Conservation (phyloP, 345 rosid genomes). For the Dipteronia dyeriana region DNA sequence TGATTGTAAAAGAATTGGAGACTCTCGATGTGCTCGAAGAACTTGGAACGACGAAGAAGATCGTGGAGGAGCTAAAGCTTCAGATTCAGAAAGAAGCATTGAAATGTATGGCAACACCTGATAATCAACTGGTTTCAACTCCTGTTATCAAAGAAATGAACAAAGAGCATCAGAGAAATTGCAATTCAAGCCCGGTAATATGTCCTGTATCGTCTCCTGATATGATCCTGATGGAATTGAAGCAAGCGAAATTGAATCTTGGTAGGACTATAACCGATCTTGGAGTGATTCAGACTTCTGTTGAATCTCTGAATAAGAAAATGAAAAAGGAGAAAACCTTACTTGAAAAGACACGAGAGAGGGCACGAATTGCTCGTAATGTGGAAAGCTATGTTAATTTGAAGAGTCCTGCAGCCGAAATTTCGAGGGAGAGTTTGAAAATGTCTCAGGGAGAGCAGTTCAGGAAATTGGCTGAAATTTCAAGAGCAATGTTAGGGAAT, state of each 20-base stretch:
- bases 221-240: conserved; percentile 74
- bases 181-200: conserved; percentile 30
- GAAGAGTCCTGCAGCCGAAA: background rate
- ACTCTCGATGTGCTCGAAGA: conserved; percentile 93
- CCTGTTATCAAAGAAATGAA: conserved; percentile 64
- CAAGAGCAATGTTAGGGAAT: conserved; percentile 30
- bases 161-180: conserved; percentile 39
- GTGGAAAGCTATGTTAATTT: conserved; percentile 10
- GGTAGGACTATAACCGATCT: conserved; percentile 86
- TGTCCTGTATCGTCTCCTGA: conserved; percentile 67
- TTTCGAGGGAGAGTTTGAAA: conserved; percentile 18
- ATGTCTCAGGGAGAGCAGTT: conserved; percentile 36
- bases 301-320: conserved; percentile 73
- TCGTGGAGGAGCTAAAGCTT: conserved; percentile 84
- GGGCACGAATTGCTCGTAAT: conserved; percentile 23
- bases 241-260: conserved; percentile 84
- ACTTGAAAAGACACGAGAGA: conserved; percentile 58
- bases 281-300: conserved; percentile 76
- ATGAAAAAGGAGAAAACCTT: conserved; percentile 73
- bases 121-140: conserved; percentile 40
- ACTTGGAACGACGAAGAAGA: conserved; percentile 77
- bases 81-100: conserved; percentile 83
- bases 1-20: conserved; percentile 88
- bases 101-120: conserved; percentile 54
- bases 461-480: conserved; percentile 43